phyloP scores from a whole-genome alignment of 352 stramenopile species.

The Globisporangium acanthophoron region DNA sequence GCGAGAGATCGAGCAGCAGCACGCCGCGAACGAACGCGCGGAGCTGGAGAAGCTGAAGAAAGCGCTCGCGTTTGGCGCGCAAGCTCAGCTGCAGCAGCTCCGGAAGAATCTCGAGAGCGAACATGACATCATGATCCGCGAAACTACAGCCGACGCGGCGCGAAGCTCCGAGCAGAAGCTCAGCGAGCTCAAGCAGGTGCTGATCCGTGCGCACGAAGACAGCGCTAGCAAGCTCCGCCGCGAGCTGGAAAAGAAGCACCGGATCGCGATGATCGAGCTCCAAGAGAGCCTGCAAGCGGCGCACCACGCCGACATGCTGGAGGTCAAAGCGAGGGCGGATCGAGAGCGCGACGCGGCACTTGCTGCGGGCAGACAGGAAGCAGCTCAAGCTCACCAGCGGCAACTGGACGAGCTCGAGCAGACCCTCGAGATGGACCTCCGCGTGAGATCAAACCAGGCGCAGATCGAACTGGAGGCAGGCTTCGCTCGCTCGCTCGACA shows the following conservation, averaged over 20 bases:
- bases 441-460: constrained; percentile 26
- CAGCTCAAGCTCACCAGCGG: constrained; percentile 26
- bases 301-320: constrained; percentile 22
- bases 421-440: constrained; percentile 40
- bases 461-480: constrained; percentile 35
- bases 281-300: constrained; percentile 36
- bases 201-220: constrained; percentile 27
- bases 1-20: constrained; percentile 29
- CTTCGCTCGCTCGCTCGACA: constrained; percentile 33
- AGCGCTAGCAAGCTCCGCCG: constrained; percentile 31
- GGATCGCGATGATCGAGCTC: constrained; percentile 40
- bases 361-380: constrained; percentile 15
- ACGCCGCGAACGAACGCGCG: constrained; percentile 29
- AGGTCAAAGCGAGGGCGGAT: constrained; percentile 21
- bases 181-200: constrained; percentile 34
- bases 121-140: constrained; percentile 27
- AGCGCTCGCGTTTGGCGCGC: constrained; percentile 46
- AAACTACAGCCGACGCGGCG: constrained; percentile 22
- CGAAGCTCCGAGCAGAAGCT: constrained; percentile 29
- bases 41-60: constrained; percentile 60
- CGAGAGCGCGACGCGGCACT: constrained; percentile 17
- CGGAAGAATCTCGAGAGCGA: constrained; percentile 31
- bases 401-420: constrained; percentile 30
- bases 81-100: constrained; percentile 59
- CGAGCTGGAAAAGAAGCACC: constrained; percentile 40